Base-by-base conservation (phyloP, 306 rosid genomes). In the Acacia melanoxylon region DNA sequence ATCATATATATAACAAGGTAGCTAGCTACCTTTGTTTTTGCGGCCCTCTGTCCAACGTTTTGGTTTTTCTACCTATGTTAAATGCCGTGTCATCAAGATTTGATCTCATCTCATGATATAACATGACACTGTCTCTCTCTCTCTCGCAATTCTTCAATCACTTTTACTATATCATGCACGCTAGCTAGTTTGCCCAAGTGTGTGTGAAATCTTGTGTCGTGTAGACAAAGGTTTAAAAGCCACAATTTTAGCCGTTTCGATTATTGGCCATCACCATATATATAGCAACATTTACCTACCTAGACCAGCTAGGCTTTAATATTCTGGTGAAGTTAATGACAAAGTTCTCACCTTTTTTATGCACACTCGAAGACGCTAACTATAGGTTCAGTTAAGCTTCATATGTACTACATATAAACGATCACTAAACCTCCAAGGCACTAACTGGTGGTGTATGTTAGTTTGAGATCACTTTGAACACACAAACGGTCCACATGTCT, bases 401-500 rank as follows among this genome's bases (percentile, higher is more conserved):
- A 69, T 20, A 4, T 56, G 24, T 33, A 19, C 27, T 9, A 45
- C 8, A 35, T n/a, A 20, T n/a, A 22, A n/a, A n/a, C 35, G 14
- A 69, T 22, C 54, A n/a, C 74, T n/a, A n/a, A 69, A 69, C 54
- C 35, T 71, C 75, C 40, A 76, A 76, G 66, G 83, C 86, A 79
- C 85, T 79, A 84, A 54, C 19, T 74, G 66, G 58, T 84, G 85
- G 80, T 80, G 76, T 72, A 48, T 14, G 14, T 14, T 68, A 4
- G 33, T 69, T 75, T 82, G 86, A 84, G 84, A 90, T 86, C 86
- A 82, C 85, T 85, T 74, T 82, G 80, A 68, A 72, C 75, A 70
- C 80, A 54, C 80, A 72, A 46, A 90, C 84, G 96, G 97, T 88
- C 97, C 98, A 91, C 94, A 86, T 65, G 90, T 90, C 91, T 85